Percentiles rank a stretch among this genome's conserved stretches.
phyloP scores from a whole-genome alignment of 176 grass and related monocot genomes.

The Aechmea fasciata region DNA sequence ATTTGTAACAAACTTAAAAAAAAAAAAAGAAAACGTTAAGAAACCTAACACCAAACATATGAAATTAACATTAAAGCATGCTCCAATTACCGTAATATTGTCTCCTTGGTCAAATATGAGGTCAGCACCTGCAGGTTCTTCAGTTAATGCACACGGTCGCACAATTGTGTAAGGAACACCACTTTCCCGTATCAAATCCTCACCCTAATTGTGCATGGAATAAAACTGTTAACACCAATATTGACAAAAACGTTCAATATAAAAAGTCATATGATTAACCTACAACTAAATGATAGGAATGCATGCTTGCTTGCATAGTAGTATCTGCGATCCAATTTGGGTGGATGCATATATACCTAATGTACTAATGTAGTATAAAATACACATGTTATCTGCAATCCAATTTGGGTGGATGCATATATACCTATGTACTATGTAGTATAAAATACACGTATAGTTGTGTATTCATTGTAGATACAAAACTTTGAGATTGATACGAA shows the following conservation, averaged over 20 bases:
- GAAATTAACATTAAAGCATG: background rate
- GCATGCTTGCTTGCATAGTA: constrained; percentile 13
- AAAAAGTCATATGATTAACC: background rate
- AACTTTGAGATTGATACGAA: no score
- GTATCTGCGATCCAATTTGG: background rate
- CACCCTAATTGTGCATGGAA: constrained; percentile 35
- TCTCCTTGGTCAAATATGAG: constrained; percentile 98
- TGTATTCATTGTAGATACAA: no score
- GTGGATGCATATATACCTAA: background rate
- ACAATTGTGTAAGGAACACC: constrained; percentile 68
- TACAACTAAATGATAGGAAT: background rate
- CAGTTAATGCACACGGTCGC: constrained; percentile 79
- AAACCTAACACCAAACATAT: background rate
- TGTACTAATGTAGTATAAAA: background rate
- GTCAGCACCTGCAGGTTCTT: constrained; percentile 92
- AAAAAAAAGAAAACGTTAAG: background rate
- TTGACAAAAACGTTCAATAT: background rate
- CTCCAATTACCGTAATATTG: constrained; percentile 53
- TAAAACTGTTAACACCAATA: background rate
- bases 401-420: background rate
- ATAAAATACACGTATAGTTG: no score
- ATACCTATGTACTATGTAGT: background rate
- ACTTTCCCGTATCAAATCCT: constrained; percentile 90
- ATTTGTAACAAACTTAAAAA: background rate
- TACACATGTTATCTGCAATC: background rate